These are phyloP conservation scores for Fusarium bulbicola DNA, from an alignment of 2,329 filamentous ascomycete species.

Conservation along the genomic window DNA sequence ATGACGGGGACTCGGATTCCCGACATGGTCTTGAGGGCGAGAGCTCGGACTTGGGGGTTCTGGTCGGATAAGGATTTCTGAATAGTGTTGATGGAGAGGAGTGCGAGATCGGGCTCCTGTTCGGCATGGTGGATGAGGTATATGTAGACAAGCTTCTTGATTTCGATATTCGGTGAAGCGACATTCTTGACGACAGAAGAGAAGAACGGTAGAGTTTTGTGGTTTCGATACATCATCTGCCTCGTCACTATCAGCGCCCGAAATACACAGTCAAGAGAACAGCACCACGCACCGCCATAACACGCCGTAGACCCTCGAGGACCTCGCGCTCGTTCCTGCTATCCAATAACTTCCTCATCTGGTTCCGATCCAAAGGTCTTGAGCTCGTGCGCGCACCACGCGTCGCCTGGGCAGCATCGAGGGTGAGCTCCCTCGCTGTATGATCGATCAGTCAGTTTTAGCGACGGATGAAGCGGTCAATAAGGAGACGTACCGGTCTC, in stretches of 20 bases:
- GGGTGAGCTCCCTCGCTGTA: slow-evolving; percentile 91
- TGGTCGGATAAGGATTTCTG: slow-evolving; percentile 95
- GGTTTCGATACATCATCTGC: slow-evolving; percentile 94
- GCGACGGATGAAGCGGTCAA: slow-evolving; percentile 8
- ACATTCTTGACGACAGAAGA: slow-evolving; percentile 99
- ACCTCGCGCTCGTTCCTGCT: slow-evolving; percentile 93
- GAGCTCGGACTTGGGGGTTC: slow-evolving; percentile 88
- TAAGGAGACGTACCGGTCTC: slow-evolving; percentile 77
- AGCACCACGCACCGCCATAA: slow-evolving; percentile 76
- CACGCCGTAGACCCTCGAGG: slow-evolving; percentile 86
- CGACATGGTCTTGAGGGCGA: slow-evolving; percentile 96
- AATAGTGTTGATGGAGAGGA: slow-evolving; percentile 98
- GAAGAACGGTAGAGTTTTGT: slow-evolving; percentile 91
- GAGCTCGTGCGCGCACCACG: slow-evolving; percentile 70
- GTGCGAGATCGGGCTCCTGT: slow-evolving; percentile 91
- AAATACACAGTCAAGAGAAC: neutral
- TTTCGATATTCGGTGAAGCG: slow-evolving; percentile 89
- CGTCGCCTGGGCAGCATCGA: slow-evolving; percentile 94
- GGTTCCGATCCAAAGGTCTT: slow-evolving; percentile 76
- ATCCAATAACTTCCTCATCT: slow-evolving; percentile 94
- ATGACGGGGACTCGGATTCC: slow-evolving; percentile 97
- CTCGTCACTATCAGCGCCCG: slow-evolving; percentile 10
- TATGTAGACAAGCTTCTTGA: slow-evolving; percentile 98
- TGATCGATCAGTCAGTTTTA: slow-evolving; percentile 34
- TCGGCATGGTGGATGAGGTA: slow-evolving; percentile 98